Evolutionary conservation across 1,284 basidiomycete genomes (phyloP), one percentile per base, ranked within the genome.

Genomic region (Cryptococcus sp.): DNA sequence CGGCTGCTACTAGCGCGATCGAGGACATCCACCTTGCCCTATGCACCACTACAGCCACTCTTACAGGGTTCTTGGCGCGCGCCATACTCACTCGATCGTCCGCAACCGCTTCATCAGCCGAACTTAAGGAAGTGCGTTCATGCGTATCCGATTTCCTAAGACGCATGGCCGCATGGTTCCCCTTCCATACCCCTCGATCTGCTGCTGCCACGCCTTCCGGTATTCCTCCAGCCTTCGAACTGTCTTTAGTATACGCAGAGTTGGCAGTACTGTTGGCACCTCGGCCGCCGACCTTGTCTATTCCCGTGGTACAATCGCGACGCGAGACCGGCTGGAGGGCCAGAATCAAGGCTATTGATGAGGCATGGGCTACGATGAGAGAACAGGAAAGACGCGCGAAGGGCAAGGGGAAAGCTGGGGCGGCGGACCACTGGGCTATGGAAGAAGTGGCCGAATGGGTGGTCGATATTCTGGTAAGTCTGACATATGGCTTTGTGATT

Each of bases 141-240:
- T 45, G 58, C 42, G 65, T 76, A 6, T 59, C 65, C 5, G 74
- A 75, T 48, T 74, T 75, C 48, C 49, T 76, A 6, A 63, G 65
- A 48, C 68, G 75, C 50, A 88, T 94, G 83, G 78, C 85, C 1
- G 82, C 86, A 1, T 93, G 93, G 78, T 95, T 96, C 73, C 92
- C 93, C 1, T 92, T 91, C 75, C 81, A 43, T 15, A 42, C 53
- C n/a, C 41, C 52, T 15, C 17, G 27, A n/a, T 55, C 61, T 2
- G 35, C 35, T 7, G 46, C 52, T 19, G 55, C 55, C 13, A 55
- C 55, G 20, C 47, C 58, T 11, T 43, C 52, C 23, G 83, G 86
- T 62, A 41, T 72, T 20, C 49, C 65, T 2, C 62, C 65, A 0
- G 63, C 61, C 1, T 68, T 76, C 47, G 65, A 25, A 86, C 88